A percentile compares a stretch with the other conserved stretches of the same genome.
phyloP scores from a whole-genome alignment of 306 rosid species.

The Calophaca sinica region DNA sequence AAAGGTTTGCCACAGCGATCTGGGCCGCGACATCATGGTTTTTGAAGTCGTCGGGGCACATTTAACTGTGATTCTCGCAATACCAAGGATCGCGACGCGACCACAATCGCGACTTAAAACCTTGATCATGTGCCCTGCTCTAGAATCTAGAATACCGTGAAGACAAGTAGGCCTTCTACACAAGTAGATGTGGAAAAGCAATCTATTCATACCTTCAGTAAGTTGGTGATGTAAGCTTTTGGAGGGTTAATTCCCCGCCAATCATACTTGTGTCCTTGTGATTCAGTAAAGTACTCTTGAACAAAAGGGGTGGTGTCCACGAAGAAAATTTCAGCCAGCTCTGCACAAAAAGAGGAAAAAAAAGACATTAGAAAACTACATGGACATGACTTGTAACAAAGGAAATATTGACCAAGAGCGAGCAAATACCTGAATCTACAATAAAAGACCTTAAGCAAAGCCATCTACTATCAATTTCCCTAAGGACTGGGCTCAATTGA shows the following conservation, averaged over 20 bases:
- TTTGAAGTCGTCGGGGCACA: no score
- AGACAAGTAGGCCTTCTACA: background rate
- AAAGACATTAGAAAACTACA: background rate
- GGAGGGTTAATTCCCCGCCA: constrained; percentile 55
- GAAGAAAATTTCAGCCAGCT: constrained; percentile 59
- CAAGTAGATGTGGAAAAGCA: background rate
- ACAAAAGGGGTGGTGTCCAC: constrained; percentile 69
- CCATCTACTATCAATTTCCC: constrained; percentile 60
- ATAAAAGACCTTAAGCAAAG: constrained; percentile 63
- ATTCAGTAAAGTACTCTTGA: constrained; percentile 48
- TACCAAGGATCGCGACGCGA: no score
- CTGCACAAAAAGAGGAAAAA: constrained; percentile 43
- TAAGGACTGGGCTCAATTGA: constrained; percentile 57
- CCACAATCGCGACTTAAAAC: no score
- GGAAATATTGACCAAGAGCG: background rate
- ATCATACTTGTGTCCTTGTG: constrained; percentile 53
- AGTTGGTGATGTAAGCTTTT: constrained; percentile 48
- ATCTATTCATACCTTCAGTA: constrained; percentile 51
- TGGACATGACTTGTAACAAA: background rate
- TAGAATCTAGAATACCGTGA: background rate
- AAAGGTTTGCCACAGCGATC: no score
- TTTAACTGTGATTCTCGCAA: no score
- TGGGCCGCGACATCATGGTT: no score
- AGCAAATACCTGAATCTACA: constrained; percentile 55
- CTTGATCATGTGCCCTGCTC: no score